These are phyloP conservation scores for Daldinia bambusicola DNA, from an alignment of 495 filamentous ascomycete species.

Conservation along the genomic window DNA sequence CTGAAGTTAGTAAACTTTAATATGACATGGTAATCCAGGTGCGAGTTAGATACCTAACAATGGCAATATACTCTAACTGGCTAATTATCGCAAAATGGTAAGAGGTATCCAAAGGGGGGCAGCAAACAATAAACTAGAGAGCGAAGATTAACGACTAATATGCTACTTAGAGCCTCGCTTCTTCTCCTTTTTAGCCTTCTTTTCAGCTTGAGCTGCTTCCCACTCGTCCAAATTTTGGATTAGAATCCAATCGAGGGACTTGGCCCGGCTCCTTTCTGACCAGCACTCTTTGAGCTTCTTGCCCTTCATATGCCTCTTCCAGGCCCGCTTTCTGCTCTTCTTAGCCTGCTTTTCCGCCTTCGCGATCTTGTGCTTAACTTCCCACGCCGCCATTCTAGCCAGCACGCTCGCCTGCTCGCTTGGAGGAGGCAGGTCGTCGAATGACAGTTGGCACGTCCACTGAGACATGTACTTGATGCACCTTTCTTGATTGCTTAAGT, in stretches of 20 bases:
- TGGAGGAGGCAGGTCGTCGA: conserved; percentile 42
- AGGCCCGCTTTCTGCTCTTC: conserved; percentile 26
- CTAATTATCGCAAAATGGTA: background rate
- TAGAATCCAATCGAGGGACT: conserved; percentile 40
- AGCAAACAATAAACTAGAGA: background rate
- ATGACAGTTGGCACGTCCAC: conserved; percentile 35
- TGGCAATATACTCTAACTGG: background rate
- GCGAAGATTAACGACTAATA: background rate
- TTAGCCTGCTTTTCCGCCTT: conserved; percentile 28
- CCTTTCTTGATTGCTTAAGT: conserved; percentile 33
- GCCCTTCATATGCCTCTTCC: conserved; percentile 43
- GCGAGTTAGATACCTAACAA: background rate
- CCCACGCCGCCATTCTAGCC: conserved; percentile 38
- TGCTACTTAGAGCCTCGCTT: background rate
- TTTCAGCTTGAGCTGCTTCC: conserved; percentile 29
- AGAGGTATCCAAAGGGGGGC: background rate
- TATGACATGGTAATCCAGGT: no score
- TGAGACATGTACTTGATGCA: conserved; percentile 37
- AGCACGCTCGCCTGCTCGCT: conserved; percentile 34
- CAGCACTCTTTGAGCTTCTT: conserved; percentile 36
- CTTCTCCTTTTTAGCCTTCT: conserved; percentile 34
- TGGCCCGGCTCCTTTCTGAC: conserved; percentile 24
- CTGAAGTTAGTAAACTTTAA: no score
- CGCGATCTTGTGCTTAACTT: conserved; percentile 34
- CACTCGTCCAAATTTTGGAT: conserved; percentile 42